These are phyloP conservation scores for Metschnikowia similis DNA, from an alignment of 805 yeast genomes.

Conservation along the genomic window DNA sequence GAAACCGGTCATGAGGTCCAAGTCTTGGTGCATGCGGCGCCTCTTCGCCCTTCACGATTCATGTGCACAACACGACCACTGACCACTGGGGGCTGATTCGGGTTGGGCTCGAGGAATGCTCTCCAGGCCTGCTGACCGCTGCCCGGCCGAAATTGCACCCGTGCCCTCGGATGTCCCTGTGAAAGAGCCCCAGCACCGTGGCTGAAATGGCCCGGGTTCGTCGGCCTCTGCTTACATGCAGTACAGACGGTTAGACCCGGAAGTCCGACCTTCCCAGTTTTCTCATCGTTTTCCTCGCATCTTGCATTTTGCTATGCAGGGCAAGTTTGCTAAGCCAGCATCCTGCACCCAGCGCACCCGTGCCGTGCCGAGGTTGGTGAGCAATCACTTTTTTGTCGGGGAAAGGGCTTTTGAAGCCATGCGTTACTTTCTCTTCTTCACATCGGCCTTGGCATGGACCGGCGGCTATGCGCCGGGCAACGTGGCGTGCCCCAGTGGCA, in stretches of 20 bases:
- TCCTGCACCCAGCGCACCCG: background rate
- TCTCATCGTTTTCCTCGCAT: background rate
- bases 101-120: too few relatives aligned
- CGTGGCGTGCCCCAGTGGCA: constrained; percentile 14
- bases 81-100: too few relatives aligned
- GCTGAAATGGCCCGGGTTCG: too few relatives aligned
- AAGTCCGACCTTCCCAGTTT: background rate
- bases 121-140: too few relatives aligned
- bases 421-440: constrained; percentile 8
- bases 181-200: too few relatives aligned
- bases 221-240: too few relatives aligned
- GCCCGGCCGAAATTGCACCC: too few relatives aligned
- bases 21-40: background rate
- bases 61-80: background rate
- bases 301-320: background rate
- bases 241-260: too few relatives aligned
- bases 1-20: background rate
- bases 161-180: too few relatives aligned
- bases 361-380: background rate
- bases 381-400: background rate
- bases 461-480: constrained; percentile 17
- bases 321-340: background rate
- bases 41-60: background rate
- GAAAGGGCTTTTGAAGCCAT: background rate
- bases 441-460: constrained; percentile 13